These are phyloP conservation scores for Hygrophila difformis DNA, from an alignment of 257 asterid species.

Conservation along the genomic window DNA sequence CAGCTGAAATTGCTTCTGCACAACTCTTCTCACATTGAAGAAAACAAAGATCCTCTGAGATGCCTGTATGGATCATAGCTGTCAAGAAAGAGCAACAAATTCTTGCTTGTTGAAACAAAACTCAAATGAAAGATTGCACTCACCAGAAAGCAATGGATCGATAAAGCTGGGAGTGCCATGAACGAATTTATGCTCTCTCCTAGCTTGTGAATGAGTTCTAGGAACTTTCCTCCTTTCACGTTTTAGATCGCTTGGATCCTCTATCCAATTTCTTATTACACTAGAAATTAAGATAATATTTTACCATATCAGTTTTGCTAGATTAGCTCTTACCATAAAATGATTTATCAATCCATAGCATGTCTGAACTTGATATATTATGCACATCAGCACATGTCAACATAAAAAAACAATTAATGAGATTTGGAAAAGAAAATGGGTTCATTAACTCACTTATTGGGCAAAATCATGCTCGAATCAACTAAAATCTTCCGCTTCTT, in stretches of 20 bases:
- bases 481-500: slow-evolving; percentile 48
- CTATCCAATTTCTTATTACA: slow-evolving; percentile 34
- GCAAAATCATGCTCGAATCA: slow-evolving; percentile 35
- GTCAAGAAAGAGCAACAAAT: slow-evolving; percentile 10
- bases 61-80: slow-evolving; percentile 36
- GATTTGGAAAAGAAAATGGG: slow-evolving; percentile 1
- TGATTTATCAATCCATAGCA: not conserved
- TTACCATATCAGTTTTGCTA: slow-evolving; percentile 2
- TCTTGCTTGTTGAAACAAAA: slow-evolving; percentile 6
- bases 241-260: slow-evolving; percentile 36
- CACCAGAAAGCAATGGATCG: slow-evolving; percentile 61
- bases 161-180: slow-evolving; percentile 37
- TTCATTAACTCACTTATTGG: slow-evolving; percentile 40
- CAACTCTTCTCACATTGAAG: slow-evolving; percentile 14
- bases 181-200: slow-evolving; percentile 40
- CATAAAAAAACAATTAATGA: slow-evolving; percentile 1
- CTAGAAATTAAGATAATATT: slow-evolving; percentile 25
- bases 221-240: slow-evolving; percentile 40
- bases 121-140: slow-evolving; percentile 18
- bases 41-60: slow-evolving; percentile 21
- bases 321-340: not conserved
- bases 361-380: no score
- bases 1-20: slow-evolving; percentile 17
- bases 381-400: not conserved
- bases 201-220: slow-evolving; percentile 30